These are phyloP conservation scores for Tolypocladium capitatum DNA, from an alignment of 2,329 filamentous ascomycete species.

Conservation along the genomic window DNA sequence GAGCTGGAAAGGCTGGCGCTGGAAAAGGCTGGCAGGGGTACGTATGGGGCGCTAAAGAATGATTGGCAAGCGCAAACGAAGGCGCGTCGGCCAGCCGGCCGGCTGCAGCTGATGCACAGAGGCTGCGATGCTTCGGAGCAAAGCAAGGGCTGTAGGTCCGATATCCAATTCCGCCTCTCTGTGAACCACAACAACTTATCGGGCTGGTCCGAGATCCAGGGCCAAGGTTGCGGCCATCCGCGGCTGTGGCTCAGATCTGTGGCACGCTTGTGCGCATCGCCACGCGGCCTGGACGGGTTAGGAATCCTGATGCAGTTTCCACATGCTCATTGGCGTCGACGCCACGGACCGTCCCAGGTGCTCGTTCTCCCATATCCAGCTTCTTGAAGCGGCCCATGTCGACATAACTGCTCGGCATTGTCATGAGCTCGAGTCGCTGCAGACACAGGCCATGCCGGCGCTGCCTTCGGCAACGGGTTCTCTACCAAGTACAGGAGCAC, in stretches of 20 bases:
- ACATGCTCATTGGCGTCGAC: too few species aligned
- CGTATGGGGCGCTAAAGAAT: background rate
- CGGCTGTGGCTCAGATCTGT: constrained; percentile 1
- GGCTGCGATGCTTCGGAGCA: background rate
- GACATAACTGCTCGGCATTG: too few species aligned
- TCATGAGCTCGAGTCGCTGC: too few species aligned
- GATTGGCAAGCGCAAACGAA: background rate
- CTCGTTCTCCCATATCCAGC: too few species aligned
- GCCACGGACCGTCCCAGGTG: too few species aligned
- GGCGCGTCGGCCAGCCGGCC: background rate
- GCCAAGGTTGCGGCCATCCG: background rate
- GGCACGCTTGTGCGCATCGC: background rate
- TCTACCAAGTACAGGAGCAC: too few species aligned
- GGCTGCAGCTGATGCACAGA: background rate
- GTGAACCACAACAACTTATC: too few species aligned
- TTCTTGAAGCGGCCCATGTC: too few species aligned
- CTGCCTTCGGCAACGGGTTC: too few species aligned
- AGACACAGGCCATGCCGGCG: background rate
- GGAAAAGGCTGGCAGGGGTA: background rate
- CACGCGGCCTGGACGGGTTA: background rate
- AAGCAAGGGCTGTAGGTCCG: background rate
- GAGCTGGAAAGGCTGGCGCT: background rate
- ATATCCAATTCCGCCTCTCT: background rate
- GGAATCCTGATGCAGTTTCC: too few species aligned
- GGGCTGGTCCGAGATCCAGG: background rate